Evolutionary conservation across 345 rosid genomes (phyloP).

Genomic region (Salix arbutifolia): DNA sequence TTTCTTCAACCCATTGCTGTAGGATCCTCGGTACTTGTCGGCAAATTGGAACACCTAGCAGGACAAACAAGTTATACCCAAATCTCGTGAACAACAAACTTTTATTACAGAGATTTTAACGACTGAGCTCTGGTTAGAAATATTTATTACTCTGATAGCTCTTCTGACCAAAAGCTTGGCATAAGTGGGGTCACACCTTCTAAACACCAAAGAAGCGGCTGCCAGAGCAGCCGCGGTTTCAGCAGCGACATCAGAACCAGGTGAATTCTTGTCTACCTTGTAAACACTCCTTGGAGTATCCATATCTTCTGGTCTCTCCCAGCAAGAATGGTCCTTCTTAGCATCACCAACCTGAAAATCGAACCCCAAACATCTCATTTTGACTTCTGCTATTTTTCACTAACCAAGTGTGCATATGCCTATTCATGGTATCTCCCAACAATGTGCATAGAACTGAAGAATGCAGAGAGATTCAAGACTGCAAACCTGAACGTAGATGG

Average conservation of each 20-base stretch:
- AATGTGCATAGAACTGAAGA: not conserved
- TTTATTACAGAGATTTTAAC: not conserved
- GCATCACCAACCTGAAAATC: slow-evolving; percentile 50
- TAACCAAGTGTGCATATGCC: not conserved
- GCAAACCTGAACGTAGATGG: slow-evolving; percentile 43
- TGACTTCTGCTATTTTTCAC: not conserved
- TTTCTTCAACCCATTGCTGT: slow-evolving; percentile 44
- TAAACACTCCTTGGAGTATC: slow-evolving; percentile 26
- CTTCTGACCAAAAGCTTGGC: slow-evolving; percentile 23
- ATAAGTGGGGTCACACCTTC: slow-evolving; percentile 25
- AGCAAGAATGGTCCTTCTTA: slow-evolving; percentile 53
- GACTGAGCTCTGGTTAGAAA: not conserved
- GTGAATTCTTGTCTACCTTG: slow-evolving; percentile 21
- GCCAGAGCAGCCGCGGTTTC: slow-evolving; percentile 40
- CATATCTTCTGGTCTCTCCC: slow-evolving; percentile 60
- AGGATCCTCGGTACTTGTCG: slow-evolving; percentile 51
- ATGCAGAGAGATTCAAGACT: not conserved
- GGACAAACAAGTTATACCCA: not conserved
- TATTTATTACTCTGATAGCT: slow-evolving; percentile 21
- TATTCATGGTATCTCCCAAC: not conserved
- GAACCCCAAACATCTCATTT: slow-evolving; percentile 17
- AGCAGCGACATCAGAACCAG: slow-evolving; percentile 38
- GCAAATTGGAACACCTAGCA: slow-evolving; percentile 57
- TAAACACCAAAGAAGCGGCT: slow-evolving; percentile 34
- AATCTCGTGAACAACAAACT: not conserved